A percentile compares a stretch with the other conserved stretches of the same genome.
These are phyloP conservation scores for Tulasnella sp. DNA, from an alignment of 768 basidiomycete species.

Conservation along the genomic window DNA sequence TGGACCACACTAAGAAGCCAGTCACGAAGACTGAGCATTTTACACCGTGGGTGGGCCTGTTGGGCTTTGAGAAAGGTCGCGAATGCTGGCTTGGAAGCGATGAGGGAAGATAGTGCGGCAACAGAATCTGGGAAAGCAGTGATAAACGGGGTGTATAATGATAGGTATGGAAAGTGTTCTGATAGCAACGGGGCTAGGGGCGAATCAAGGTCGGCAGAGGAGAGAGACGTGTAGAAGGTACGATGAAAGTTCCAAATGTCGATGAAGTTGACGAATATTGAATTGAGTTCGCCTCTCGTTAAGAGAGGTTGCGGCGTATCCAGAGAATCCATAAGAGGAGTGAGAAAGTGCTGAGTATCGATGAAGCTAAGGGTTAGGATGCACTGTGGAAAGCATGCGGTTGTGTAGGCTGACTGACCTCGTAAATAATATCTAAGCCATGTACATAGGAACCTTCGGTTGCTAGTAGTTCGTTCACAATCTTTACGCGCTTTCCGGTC, in stretches of 20 bases:
- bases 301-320: conserved; percentile 61
- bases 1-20: conserved; percentile 84
- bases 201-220: conserved; percentile 23
- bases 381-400: too few species aligned
- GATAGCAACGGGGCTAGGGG: conserved; percentile 37
- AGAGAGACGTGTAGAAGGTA: conserved; percentile 48
- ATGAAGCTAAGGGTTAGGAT: conserved; percentile 15
- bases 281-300: conserved; percentile 53
- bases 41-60: conserved; percentile 60
- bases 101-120: neutral
- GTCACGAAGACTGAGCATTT: conserved; percentile 65
- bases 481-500: conserved; percentile 49
- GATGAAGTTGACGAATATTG: conserved; percentile 79
- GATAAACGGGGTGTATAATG: conserved; percentile 76
- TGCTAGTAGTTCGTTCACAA: conserved; percentile 71
- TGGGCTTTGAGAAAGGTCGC: conserved; percentile 50
- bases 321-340: conserved; percentile 65
- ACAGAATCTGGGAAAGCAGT: conserved; percentile 58
- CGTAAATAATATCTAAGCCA: conserved; percentile 73
- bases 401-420: conserved; percentile 37
- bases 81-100: conserved; percentile 40
- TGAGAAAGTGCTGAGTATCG: conserved; percentile 69
- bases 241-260: conserved; percentile 87
- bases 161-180: conserved; percentile 80
- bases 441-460: conserved; percentile 74